Percentiles rank a stretch among this genome's conserved stretches.
phyloP scores from a whole-genome alignment of 495 filamentous ascomycete genomes.

The Podospora sp. region DNA sequence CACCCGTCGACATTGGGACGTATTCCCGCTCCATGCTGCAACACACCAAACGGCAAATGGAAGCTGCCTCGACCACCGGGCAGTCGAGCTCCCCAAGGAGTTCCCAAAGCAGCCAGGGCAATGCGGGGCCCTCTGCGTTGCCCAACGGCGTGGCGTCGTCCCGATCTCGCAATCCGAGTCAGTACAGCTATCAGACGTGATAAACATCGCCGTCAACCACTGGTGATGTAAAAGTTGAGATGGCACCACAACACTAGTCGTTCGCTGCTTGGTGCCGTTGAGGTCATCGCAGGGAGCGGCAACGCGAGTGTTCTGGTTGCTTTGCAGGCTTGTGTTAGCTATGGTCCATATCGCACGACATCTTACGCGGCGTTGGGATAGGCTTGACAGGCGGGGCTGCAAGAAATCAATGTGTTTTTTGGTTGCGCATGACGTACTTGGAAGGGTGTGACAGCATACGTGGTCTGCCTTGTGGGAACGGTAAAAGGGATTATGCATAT shows the following conservation, averaged over 20 bases:
- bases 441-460: neutral
- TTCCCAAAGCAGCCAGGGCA: slow-evolving; percentile 22
- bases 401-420: neutral
- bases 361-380: neutral
- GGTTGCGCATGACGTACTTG: neutral
- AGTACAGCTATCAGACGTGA: slow-evolving; percentile 29
- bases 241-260: neutral
- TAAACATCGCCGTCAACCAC: neutral
- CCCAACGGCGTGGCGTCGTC: slow-evolving; percentile 39
- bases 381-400: neutral
- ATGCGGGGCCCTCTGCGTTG: slow-evolving; percentile 31
- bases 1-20: slow-evolving; percentile 46
- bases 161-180: slow-evolving; percentile 15
- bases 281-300: too few relatives aligned
- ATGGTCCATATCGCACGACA: neutral
- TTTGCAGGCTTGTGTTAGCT: too few relatives aligned
- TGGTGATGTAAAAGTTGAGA: neutral
- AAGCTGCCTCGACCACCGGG: slow-evolving; percentile 38
- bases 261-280: neutral
- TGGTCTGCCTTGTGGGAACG: neutral
- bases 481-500: neutral
- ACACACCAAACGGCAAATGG: slow-evolving; percentile 57
- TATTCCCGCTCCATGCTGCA: slow-evolving; percentile 54
- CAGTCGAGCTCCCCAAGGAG: neutral
- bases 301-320: too few relatives aligned